Conservation (phyloP, 1,284 basidiomycete genomes). For the Rhodotorula sp. region DNA sequence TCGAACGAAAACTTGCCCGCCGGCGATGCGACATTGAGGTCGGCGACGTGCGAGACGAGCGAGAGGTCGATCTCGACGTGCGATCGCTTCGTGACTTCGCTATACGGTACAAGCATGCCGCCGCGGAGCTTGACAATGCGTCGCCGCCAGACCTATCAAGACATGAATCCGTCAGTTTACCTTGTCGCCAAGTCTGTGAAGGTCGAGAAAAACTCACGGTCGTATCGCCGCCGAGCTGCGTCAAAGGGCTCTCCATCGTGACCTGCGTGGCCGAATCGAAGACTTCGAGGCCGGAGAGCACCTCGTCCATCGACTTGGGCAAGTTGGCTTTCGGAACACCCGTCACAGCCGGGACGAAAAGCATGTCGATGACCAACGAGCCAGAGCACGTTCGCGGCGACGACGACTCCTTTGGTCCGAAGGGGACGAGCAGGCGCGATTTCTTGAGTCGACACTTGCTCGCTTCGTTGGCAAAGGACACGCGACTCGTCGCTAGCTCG, state of each 20-base stretch:
- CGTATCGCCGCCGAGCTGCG: conserved; percentile 94
- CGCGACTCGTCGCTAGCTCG: conserved; percentile 26
- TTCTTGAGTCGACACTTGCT: conserved; percentile 24
- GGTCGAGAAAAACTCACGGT: conserved; percentile 58
- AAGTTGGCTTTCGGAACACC: conserved; percentile 73
- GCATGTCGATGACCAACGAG: conserved; percentile 79
- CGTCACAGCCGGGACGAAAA: conserved; percentile 75
- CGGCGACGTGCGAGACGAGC: conserved; percentile 73
- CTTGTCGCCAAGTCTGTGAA: neutral
- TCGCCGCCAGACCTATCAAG: conserved; percentile 73
- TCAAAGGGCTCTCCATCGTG: conserved; percentile 87
- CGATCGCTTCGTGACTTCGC: conserved; percentile 87
- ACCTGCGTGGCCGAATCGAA: conserved; percentile 88
- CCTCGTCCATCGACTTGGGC: conserved; percentile 89
- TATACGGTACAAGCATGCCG: conserved; percentile 82
- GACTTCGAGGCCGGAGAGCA: conserved; percentile 79
- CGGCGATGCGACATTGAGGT: conserved; percentile 61
- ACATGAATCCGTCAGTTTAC: neutral
- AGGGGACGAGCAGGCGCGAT: conserved; percentile 23
- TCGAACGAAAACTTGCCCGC: conserved; percentile 30
- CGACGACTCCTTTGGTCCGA: conserved; percentile 12
- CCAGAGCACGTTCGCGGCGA: conserved; percentile 57
- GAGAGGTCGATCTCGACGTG: conserved; percentile 87
- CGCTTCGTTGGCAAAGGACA: conserved; percentile 53
- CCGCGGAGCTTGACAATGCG: conserved; percentile 84